Percentiles rank a stretch among this genome's conserved stretches.
These are phyloP conservation scores for Kodamaea neixiangensis DNA, from an alignment of 805 yeast species.

Conservation along the genomic window DNA sequence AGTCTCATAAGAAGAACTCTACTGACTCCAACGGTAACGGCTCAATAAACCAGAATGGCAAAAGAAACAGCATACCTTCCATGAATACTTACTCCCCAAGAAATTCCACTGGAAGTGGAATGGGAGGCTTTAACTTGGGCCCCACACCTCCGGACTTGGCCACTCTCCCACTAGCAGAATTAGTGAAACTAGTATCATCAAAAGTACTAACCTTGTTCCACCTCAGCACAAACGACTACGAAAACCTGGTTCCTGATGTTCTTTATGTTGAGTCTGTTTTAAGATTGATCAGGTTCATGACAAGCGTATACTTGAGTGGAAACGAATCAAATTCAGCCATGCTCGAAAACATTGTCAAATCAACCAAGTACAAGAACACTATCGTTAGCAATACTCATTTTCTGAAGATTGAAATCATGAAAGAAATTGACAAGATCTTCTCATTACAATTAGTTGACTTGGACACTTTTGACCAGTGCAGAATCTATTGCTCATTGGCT, in stretches of 20 bases:
- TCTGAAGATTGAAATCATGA: conserved; percentile 43
- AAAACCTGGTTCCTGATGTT: conserved; percentile 79
- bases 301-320: conserved; percentile 50
- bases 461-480: conserved; percentile 51
- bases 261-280: conserved; percentile 74
- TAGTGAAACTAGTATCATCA: conserved; percentile 30
- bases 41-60: background rate
- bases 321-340: conserved; percentile 39
- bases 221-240: conserved; percentile 54
- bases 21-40: conserved; percentile 19
- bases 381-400: conserved; percentile 13
- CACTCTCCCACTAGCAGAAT: conserved; percentile 31
- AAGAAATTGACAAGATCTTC: conserved; percentile 37
- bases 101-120: conserved; percentile 30
- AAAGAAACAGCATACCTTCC: conserved; percentile 8
- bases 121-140: conserved; percentile 19
- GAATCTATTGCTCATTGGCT: conserved; percentile 67
- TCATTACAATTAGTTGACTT: conserved; percentile 37
- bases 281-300: conserved; percentile 63
- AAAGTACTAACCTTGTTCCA: conserved; percentile 34
- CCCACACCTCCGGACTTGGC: conserved; percentile 26
- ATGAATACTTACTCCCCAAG: conserved; percentile 31
- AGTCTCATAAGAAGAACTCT: conserved; percentile 47
- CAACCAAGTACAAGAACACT: conserved; percentile 23
- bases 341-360: conserved; percentile 47